Evolutionary conservation across 164 flowering plant genomes (phyloP), one percentile per base, ranked within the genome.

Genomic region (Vitis labrusca): DNA sequence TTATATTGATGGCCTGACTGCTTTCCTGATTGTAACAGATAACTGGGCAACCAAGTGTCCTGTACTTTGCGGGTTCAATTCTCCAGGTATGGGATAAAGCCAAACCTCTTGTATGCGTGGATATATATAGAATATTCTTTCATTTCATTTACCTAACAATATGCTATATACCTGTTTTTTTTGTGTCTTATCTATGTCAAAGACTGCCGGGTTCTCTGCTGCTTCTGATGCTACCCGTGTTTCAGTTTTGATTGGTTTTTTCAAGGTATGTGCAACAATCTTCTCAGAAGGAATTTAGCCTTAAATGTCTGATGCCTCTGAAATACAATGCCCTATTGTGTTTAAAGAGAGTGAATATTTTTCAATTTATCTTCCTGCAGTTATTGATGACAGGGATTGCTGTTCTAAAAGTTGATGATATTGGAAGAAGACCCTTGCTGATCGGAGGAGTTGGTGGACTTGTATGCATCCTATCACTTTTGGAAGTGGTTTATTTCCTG

Each of bases 11-110:
- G 29, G 66, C 30, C 59, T 56, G 49, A 65, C 27, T 71, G 50
- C 8, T 29, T 17, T n/a, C 65, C 61, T 75, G 64, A 49, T 67
- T 73, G 17, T 83, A 76, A 68, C 85, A 95, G 99, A 91, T 95
- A 76, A 93, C 99, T 49, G 99, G 97, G 65, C 97, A 95, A 69
- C 99, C 99, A 52, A 95, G 99, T 83, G 98, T 95, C 68, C 78
- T 95, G 32, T 93, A 95, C 78, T 95, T 93, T 81, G 98, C 99
- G 4, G 99, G 93, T 73, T 62, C 96, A n/a, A 93, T 95, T 75
- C 95, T 93, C 68, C 98, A 95, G 99, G 98, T 93, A 85, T 56
- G 53, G 52, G 15, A 50, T 49, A 15, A 30, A 2, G 7, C 3
- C 14, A 50, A 13, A 3, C 52, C 54, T 48, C n/a, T 59, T 23